Conservation (phyloP, 208 protist species). For the Acanthamoeba lenticulata region DNA sequence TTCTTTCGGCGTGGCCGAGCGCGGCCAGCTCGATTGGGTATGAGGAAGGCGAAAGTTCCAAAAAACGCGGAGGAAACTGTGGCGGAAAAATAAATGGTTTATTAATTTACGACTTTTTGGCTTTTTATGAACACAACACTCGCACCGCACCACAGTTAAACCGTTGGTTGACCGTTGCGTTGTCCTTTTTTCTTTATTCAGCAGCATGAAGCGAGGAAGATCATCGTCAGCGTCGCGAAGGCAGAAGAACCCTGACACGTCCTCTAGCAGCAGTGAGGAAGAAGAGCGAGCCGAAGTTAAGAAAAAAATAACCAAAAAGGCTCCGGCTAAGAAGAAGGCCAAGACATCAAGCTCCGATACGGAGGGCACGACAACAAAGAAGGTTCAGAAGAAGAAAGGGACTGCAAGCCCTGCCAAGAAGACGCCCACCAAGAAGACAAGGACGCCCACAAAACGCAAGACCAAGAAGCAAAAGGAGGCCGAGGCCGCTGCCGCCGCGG, state of each 20-base stretch:
- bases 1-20: no score
- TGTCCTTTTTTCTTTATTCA: no score
- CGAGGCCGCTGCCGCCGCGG: background rate
- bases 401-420: background rate
- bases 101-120: no score
- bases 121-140: no score
- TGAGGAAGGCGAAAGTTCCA: no score
- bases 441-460: background rate
- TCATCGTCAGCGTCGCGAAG: background rate
- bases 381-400: no score
- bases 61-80: no score
- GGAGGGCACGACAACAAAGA: background rate
- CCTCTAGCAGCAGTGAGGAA: background rate
- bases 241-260: background rate
- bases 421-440: background rate
- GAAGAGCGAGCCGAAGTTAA: background rate
- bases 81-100: no score
- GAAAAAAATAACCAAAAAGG: background rate
- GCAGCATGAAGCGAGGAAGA: background rate
- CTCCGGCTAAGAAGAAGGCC: background rate
- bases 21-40: no score
- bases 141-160: no score
- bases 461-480: slow-evolving; percentile 10
- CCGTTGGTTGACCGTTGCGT: no score
- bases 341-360: no score